Percentiles rank a stretch among this genome's conserved stretches.
Conservation (phyloP, 179 eudicot species). For the Pouteria campechiana region DNA sequence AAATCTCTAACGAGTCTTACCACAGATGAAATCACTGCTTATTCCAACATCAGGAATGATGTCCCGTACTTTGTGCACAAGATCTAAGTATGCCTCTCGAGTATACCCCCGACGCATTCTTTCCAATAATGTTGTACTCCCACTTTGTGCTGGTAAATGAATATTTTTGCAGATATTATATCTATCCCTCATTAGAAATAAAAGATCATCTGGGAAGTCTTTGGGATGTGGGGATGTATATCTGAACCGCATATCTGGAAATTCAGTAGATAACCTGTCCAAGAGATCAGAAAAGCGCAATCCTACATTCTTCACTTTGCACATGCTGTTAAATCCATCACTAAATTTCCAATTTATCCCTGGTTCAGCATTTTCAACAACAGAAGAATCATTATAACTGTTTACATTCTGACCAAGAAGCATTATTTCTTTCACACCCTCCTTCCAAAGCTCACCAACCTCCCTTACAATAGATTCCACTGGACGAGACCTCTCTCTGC, state of each 20-base stretch:
- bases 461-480: constrained; percentile 87
- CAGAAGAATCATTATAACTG: constrained; percentile 92
- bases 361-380: constrained; percentile 42
- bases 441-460: constrained; percentile 84
- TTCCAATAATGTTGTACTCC: constrained; percentile 72
- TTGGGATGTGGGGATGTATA: constrained; percentile 98
- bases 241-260: constrained; percentile 95
- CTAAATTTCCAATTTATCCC: constrained; percentile 77
- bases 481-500: constrained; percentile 94
- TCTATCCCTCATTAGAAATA: constrained; percentile 82
- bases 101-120: constrained; percentile 93
- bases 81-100: constrained; percentile 90
- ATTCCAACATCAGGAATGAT: constrained; percentile 84
- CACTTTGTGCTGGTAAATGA: constrained; percentile 97
- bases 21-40: constrained; percentile 91
- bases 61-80: constrained; percentile 61
- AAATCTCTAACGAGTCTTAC: constrained; percentile 45
- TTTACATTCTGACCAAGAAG: constrained; percentile 98
- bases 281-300: constrained; percentile 89
- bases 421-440: constrained; percentile 93
- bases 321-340: constrained; percentile 80
- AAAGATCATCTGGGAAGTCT: constrained; percentile 89
- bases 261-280: constrained; percentile 77
- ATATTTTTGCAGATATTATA: constrained; percentile 84
- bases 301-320: constrained; percentile 83